These are phyloP conservation scores for Suillus brevipes DNA, from an alignment of 768 basidiomycete species.

Conservation along the genomic window DNA sequence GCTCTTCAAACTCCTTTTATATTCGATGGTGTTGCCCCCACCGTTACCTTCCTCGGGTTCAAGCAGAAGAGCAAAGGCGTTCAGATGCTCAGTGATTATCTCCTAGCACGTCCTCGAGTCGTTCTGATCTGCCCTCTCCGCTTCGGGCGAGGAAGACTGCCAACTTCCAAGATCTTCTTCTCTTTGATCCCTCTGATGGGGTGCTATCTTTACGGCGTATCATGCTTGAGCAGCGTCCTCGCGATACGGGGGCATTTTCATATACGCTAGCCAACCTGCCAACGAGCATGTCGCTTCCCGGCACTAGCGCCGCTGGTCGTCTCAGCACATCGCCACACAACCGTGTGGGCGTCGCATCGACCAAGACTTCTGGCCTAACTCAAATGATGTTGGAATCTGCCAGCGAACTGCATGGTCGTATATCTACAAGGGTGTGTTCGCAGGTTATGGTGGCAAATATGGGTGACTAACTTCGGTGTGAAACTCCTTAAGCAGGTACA, in stretches of 20 bases:
- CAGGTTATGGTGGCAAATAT: too few relatives aligned
- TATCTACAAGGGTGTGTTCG: too few relatives aligned
- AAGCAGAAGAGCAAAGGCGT: conserved; percentile 62
- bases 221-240: conserved; percentile 40
- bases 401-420: conserved; percentile 43
- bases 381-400: conserved; percentile 37
- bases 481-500: too few relatives aligned
- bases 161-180: conserved; percentile 64
- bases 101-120: conserved; percentile 28
- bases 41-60: conserved; percentile 74
- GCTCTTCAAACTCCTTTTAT: conserved; percentile 49
- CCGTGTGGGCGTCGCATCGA: conserved; percentile 30
- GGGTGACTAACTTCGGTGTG: too few relatives aligned
- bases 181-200: conserved; percentile 64
- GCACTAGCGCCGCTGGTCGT: conserved; percentile 45
- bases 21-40: conserved; percentile 43
- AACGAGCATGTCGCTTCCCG: conserved; percentile 60
- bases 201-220: conserved; percentile 57
- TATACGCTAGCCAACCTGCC: conserved; percentile 35
- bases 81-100: conserved; percentile 55
- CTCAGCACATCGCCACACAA: conserved; percentile 30
- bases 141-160: conserved; percentile 35
- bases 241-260: conserved; percentile 21
- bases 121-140: conserved; percentile 29
- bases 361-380: conserved; percentile 34